Percentiles rank a stretch among this genome's conserved stretches.
These are phyloP conservation scores for Zygnema cylindricum DNA, from an alignment of 139 green algal species.

Conservation along the genomic window DNA sequence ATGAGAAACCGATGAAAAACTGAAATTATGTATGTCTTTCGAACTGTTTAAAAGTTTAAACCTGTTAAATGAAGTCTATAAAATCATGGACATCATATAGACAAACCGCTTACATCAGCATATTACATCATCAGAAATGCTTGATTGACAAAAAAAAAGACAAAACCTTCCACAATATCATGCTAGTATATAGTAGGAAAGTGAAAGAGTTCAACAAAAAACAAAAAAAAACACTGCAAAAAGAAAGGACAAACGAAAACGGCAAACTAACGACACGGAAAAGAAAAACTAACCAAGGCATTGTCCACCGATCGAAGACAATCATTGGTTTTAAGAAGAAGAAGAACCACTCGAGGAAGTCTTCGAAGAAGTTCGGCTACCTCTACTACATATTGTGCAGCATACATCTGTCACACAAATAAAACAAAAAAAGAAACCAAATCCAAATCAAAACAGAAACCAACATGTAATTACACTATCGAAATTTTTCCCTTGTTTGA, in stretches of 20 bases:
- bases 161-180: neutral
- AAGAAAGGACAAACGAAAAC: no score
- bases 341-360: constrained; percentile 84
- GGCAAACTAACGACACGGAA: no score
- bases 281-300: constrained; percentile 60
- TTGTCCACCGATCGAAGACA: constrained; percentile 83
- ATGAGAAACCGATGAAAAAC: no score
- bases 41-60: no score
- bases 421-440: neutral
- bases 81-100: no score
- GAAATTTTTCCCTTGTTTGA: no score
- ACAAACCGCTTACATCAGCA: no score
- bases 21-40: no score
- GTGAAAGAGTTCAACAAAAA: neutral
- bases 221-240: no score
- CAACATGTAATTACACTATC: neutral
- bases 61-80: no score
- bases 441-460: neutral
- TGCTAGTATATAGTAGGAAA: neutral
- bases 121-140: no score
- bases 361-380: constrained; percentile 80
- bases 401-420: constrained; percentile 68
- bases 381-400: constrained; percentile 72
- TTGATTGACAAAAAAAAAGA: no score
- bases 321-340: constrained; percentile 96